Base-by-base conservation (phyloP, 352 stramenopile genomes). In the Pythium grandisporangium region DNA sequence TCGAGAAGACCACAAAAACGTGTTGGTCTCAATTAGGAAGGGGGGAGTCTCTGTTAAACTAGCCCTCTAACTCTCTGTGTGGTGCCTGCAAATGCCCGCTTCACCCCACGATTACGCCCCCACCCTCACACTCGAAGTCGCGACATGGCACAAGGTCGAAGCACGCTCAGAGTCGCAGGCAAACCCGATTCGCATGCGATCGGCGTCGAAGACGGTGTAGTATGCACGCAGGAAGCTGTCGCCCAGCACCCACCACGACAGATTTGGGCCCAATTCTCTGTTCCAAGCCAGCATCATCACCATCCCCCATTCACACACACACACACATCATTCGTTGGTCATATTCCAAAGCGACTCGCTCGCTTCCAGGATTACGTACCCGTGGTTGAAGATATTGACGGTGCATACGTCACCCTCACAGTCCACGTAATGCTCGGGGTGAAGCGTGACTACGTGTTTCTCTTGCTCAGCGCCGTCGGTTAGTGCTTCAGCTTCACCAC, bases 121-220 rank as follows among this genome's bases (percentile, higher is more conserved):
- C n/a, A n/a, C n/a, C n/a, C n/a, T n/a, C n/a, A n/a, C n/a, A n/a
- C n/a, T n/a, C n/a, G n/a, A n/a, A n/a, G n/a, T n/a, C n/a, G 14
- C 27, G 27, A 32, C 27, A 32, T 32, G 13, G 27, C 27, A 13
- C 27, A 32, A 32, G 8, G 14, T n/a, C n/a, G n/a, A n/a, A n/a
- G n/a, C n/a, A n/a, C n/a, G n/a, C n/a, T n/a, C n/a, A n/a, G n/a
- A n/a, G n/a, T 55, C 55, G 26, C 71, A 82, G 1, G 68, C 66
- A 25, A 82, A 65, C n/a, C 66, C 68, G 3, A 84, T 49, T 36
- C 69, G 51, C 6, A 64, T 24, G 5, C 59, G 51, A 2, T 61
- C 50, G 26, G 70, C 63, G 47, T 83, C 62, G 40, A 82, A 85
- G 10, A 83, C 47, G 13, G 69, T 81, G 53, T 82, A 84, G 57